phyloP scores from a whole-genome alignment of 768 basidiomycete species.

The Rhodotorula graminis region DNA sequence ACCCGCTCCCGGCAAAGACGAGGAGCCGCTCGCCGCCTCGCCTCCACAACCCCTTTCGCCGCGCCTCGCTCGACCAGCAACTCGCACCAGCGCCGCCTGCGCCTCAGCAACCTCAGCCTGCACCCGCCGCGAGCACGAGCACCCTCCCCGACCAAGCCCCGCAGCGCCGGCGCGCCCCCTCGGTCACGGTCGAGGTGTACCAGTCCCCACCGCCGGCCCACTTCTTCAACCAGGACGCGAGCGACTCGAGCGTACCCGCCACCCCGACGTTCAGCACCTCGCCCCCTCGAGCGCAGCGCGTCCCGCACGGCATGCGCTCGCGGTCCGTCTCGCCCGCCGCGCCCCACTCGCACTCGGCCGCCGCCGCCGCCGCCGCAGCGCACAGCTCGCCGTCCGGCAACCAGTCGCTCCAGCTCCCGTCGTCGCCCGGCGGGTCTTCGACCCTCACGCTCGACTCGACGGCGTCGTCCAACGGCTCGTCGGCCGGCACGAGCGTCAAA shows the following conservation, averaged over 20 bases:
- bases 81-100: background rate
- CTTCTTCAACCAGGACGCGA: background rate
- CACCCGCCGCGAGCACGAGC: background rate
- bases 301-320: conserved; percentile 4
- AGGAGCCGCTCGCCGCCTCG: background rate
- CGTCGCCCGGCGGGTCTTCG: background rate
- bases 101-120: background rate
- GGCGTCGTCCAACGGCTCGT: background rate
- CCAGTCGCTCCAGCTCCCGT: background rate
- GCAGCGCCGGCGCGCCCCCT: background rate
- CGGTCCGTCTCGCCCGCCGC: conserved; percentile 13
- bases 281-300: background rate
- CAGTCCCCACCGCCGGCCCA: conserved; percentile 16
- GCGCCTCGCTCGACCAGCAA: background rate
- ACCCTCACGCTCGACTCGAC: background rate
- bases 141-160: background rate
- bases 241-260: background rate
- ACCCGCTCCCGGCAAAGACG: conserved; percentile 14
- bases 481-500: background rate
- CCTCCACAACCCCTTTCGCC: background rate
- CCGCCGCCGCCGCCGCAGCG: background rate
- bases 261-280: background rate
- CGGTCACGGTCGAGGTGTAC: conserved; percentile 22
- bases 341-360: background rate
- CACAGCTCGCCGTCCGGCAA: too few relatives aligned